Conservation (phyloP, 2,329 filamentous ascomycete genomes). For the Bipolaris zeicola region DNA sequence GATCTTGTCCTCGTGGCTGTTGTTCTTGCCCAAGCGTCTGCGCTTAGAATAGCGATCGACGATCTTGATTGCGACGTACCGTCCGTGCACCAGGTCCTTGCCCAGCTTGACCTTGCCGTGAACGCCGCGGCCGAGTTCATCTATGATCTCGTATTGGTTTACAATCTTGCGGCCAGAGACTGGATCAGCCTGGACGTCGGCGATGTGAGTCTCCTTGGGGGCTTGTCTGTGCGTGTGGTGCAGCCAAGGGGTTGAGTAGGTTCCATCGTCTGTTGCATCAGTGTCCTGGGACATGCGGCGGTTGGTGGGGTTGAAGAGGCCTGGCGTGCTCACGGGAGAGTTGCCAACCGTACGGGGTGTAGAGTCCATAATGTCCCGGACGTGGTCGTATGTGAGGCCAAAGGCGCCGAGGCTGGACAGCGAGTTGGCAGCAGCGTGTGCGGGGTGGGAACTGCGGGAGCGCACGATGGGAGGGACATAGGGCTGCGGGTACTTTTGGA, state of each 20-base stretch:
- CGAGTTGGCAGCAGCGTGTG: slow-evolving; percentile 47
- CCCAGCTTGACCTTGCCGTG: slow-evolving; percentile 98
- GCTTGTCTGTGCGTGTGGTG: slow-evolving; percentile 56
- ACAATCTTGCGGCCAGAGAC: slow-evolving; percentile 93
- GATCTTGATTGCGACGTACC: slow-evolving; percentile 96
- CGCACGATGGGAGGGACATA: slow-evolving; percentile 47
- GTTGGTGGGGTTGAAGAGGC: slow-evolving; percentile 52
- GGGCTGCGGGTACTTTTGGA: slow-evolving; percentile 51
- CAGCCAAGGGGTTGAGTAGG: slow-evolving; percentile 57
- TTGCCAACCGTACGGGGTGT: slow-evolving; percentile 53
- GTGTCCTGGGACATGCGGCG: slow-evolving; percentile 37
- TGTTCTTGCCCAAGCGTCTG: slow-evolving; percentile 78
- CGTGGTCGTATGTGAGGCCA: slow-evolving; percentile 42
- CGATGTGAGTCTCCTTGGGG: slow-evolving; percentile 77
- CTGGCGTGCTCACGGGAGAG: slow-evolving; percentile 55
- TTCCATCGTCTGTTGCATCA: slow-evolving; percentile 44
- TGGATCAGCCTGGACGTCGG: slow-evolving; percentile 85
- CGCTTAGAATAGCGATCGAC: slow-evolving; percentile 95
- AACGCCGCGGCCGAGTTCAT: slow-evolving; percentile 92
- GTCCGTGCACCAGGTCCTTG: slow-evolving; percentile 73
- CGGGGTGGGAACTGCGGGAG: slow-evolving; percentile 51
- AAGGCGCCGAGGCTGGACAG: slow-evolving; percentile 51
- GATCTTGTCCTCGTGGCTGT: slow-evolving; percentile 77
- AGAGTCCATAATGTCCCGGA: slow-evolving; percentile 44
- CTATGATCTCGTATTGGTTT: slow-evolving; percentile 96